Percentiles rank a stretch among this genome's conserved stretches.
Evolutionary conservation across 805 yeast genomes (phyloP).

Genomic region (Pichia exigua): DNA sequence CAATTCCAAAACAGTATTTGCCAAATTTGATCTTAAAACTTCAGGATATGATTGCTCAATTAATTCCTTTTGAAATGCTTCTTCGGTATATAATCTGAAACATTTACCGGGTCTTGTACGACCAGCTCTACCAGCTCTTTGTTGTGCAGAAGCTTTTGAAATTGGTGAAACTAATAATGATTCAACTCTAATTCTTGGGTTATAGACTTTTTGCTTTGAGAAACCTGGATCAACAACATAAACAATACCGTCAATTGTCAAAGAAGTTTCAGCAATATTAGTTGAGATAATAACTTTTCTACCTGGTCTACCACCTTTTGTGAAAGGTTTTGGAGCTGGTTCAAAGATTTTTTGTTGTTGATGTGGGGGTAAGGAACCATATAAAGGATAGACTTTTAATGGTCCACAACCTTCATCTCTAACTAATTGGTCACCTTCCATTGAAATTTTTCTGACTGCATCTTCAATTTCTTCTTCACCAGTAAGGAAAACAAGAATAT

Average conservation of each 20-base stretch:
- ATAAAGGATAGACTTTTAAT: constrained; percentile 79
- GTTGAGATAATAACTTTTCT: constrained; percentile 89
- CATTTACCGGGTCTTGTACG: constrained; percentile 98
- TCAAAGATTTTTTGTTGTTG: constrained; percentile 93
- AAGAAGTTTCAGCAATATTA: constrained; percentile 94
- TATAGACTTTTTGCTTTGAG: constrained; percentile 92
- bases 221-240: constrained; percentile 98
- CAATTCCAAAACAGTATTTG: constrained; percentile 85
- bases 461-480: constrained; percentile 99
- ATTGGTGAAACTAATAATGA: constrained; percentile 91
- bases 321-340: constrained; percentile 72
- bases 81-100: constrained; percentile 92
- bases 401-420: constrained; percentile 92
- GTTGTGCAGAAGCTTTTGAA: constrained; percentile 96
- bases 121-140: constrained; percentile 99
- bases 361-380: constrained; percentile 94
- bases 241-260: constrained; percentile 95
- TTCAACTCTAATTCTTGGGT: constrained; percentile 93
- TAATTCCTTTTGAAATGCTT: constrained; percentile 87
- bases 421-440: constrained; percentile 83
- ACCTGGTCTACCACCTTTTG: constrained; percentile 82
- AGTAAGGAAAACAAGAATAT: constrained; percentile 75
- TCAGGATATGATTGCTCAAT: constrained; percentile 96
- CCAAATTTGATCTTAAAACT: constrained; percentile 81
- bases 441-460: constrained; percentile 78